A percentile compares a stretch with the other conserved stretches of the same genome.
Conservation (phyloP, 2,329 filamentous ascomycete genomes). For the Epichloe baconii region DNA sequence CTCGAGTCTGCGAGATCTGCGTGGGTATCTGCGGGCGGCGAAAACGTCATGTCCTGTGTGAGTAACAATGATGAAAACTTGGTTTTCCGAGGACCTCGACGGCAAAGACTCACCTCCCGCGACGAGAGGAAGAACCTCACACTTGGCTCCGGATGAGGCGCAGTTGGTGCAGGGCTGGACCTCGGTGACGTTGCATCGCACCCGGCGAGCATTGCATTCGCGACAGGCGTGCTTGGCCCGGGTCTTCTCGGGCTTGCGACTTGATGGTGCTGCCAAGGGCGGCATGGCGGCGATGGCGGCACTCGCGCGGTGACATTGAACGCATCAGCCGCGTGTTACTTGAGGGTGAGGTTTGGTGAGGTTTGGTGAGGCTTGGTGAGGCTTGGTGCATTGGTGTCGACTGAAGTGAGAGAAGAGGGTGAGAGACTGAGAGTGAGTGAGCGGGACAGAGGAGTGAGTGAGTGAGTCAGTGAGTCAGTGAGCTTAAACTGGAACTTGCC, state of each 20-base stretch:
- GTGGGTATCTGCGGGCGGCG: constrained; percentile 11
- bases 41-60: not conserved
- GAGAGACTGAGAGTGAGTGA: not conserved
- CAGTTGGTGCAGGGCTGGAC: constrained; percentile 22
- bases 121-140: constrained; percentile 20
- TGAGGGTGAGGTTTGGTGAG: too few species aligned
- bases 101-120: constrained; percentile 16
- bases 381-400: too few species aligned
- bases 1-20: constrained; percentile 11
- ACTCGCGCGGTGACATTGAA: not conserved
- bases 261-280: not conserved
- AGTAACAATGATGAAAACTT: too few species aligned
- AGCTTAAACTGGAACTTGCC: too few species aligned
- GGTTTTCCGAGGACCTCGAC: too few species aligned
- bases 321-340: not conserved
- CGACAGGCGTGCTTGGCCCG: constrained; percentile 23
- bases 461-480: not conserved
- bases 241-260: constrained; percentile 19
- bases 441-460: not conserved
- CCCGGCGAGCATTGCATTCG: constrained; percentile 21
- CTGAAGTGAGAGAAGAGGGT: not conserved
- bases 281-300: constrained; percentile 2
- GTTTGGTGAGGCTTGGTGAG: not conserved
- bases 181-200: constrained; percentile 24
- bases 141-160: constrained; percentile 12